phyloP scores from a whole-genome alignment of 176 grass and related monocot species.

The Musa beccarii region DNA sequence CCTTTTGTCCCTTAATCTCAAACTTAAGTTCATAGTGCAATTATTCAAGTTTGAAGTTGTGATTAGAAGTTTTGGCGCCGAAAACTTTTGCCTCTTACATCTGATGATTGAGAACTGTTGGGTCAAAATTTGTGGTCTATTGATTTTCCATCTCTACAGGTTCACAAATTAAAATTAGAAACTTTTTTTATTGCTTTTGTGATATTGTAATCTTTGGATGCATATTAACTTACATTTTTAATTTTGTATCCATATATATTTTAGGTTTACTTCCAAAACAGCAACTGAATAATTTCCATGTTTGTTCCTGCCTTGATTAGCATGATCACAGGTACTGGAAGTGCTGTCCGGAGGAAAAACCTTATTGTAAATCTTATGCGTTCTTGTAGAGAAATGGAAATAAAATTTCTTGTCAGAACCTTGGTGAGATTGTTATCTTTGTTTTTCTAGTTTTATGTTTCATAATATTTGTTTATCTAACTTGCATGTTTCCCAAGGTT shows the following conservation, averaged over 20 bases:
- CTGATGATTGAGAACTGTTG: background rate
- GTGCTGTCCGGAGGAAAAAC: slow-evolving; percentile 65
- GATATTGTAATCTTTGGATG: background rate
- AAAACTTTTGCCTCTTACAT: too few relatives aligned
- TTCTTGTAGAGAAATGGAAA: slow-evolving; percentile 96
- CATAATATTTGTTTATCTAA: slow-evolving; percentile 1
- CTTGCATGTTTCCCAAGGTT: background rate
- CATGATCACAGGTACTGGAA: slow-evolving; percentile 69
- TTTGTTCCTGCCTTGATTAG: slow-evolving; percentile 39
- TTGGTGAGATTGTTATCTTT: slow-evolving; percentile 45
- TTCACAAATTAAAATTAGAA: background rate
- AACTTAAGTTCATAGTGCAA: too few relatives aligned
- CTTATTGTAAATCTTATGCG: slow-evolving; percentile 77
- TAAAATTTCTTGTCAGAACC: slow-evolving; percentile 94
- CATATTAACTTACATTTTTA: background rate
- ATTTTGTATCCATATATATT: background rate
- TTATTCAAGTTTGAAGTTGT: too few relatives aligned
- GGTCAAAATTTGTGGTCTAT: background rate
- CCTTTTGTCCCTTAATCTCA: too few relatives aligned
- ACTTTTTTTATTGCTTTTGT: background rate
- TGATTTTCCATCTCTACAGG: background rate
- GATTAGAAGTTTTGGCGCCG: background rate
- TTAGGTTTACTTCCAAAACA: background rate
- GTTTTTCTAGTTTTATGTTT: slow-evolving; percentile 8
- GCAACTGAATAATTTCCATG: background rate